Conservation (phyloP, 2,329 filamentous ascomycete species). For the Pestalotiopsis sp. region DNA sequence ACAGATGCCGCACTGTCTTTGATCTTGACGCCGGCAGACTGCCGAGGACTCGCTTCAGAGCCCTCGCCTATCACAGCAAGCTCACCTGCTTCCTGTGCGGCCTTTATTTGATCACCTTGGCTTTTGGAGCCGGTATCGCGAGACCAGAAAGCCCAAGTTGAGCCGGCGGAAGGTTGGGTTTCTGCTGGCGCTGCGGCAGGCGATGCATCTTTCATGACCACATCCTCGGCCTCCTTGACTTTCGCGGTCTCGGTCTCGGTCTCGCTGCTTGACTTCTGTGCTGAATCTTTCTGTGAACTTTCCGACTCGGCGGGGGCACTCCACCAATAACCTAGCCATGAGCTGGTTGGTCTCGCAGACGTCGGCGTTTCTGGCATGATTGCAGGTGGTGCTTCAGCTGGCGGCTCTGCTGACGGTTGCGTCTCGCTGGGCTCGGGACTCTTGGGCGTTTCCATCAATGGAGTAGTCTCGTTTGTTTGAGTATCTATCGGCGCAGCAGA, state of each 20-base stretch:
- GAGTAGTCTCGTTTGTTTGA: slow-evolving; percentile 14
- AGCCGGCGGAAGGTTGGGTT: slow-evolving; percentile 52
- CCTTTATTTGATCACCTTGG: slow-evolving; percentile 27
- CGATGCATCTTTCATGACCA: slow-evolving; percentile 46
- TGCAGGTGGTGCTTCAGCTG: neutral
- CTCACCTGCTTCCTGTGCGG: slow-evolving; percentile 46
- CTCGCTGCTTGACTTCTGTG: slow-evolving; percentile 20
- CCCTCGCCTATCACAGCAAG: slow-evolving; percentile 61
- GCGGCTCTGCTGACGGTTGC: slow-evolving; percentile 7
- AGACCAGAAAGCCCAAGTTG: slow-evolving; percentile 84
- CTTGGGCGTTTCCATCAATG: slow-evolving; percentile 20
- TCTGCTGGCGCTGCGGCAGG: slow-evolving; percentile 25
- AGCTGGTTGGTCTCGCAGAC: slow-evolving; percentile 26
- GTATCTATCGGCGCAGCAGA: slow-evolving; percentile 23
- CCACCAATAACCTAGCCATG: slow-evolving; percentile 40
- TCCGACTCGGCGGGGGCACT: slow-evolving; percentile 19
- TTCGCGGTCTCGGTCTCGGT: slow-evolving; percentile 25
- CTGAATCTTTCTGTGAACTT: slow-evolving; percentile 13
- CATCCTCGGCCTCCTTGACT: slow-evolving; percentile 39
- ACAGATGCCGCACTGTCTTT: slow-evolving; percentile 29
- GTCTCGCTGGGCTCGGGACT: slow-evolving; percentile 21
- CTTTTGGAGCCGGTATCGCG: slow-evolving; percentile 48
- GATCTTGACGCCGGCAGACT: slow-evolving; percentile 47
- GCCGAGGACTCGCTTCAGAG: slow-evolving; percentile 57
- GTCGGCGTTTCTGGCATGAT: slow-evolving; percentile 14